phyloP scores from a whole-genome alignment of 176 grass and related monocot species.

The Carex scoparia region DNA sequence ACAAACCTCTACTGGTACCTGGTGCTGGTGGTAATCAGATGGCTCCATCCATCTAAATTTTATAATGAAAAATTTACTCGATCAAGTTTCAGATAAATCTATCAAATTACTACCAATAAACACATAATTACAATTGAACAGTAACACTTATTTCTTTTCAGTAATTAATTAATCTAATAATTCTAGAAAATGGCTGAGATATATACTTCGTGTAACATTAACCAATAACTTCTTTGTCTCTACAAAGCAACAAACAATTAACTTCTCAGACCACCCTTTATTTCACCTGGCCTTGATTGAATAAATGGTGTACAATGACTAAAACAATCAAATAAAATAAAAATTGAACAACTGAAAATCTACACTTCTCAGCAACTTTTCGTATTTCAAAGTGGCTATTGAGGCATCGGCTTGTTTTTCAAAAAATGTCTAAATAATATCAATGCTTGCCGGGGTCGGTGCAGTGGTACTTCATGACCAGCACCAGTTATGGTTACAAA shows the following conservation, averaged over 20 bases:
- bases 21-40: not conserved
- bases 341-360: constrained; percentile 12
- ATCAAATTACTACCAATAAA: not conserved
- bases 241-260: not conserved
- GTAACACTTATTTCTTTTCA: not conserved
- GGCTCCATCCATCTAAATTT: not conserved
- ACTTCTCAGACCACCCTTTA: not conserved
- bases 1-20: not conserved
- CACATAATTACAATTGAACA: not conserved
- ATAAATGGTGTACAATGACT: not conserved
- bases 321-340: constrained; percentile 23
- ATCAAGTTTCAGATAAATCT: not conserved
- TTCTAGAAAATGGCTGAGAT: not conserved
- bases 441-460: constrained; percentile 32
- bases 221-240: not conserved
- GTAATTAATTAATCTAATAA: not conserved
- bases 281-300: constrained; percentile 1
- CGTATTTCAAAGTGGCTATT: constrained; percentile 6
- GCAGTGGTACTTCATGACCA: constrained; percentile 43
- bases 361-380: not conserved
- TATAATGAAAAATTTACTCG: not conserved
- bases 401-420: constrained; percentile 28
- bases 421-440: constrained; percentile 44
- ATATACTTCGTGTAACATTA: not conserved
- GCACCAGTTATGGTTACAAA: constrained; percentile 67